Evolutionary conservation across 192 early-diverging fungal species (phyloP), one percentile per base, ranked within the genome.

Genomic region (Umbelopsis isabellina): DNA sequence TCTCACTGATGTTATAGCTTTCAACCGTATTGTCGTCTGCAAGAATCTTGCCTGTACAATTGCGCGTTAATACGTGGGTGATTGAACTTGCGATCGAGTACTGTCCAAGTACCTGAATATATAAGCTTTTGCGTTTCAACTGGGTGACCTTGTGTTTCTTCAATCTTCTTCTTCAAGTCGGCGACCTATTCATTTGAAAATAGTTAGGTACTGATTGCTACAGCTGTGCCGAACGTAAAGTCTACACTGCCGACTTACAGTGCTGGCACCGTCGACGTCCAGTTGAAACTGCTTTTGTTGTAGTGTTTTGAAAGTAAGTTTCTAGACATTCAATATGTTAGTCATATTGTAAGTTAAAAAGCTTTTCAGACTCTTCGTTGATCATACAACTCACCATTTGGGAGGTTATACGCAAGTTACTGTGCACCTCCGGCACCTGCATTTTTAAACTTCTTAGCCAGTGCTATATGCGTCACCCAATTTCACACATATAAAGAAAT

Each of bases 261-360:
- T 91, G 73, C 89, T 85, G 4, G 75, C 64, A 18, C 80, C 81
- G 18, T 94, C 94, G 15, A 89, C 91, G 13, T 96, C 94, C 69
- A 97, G 74, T 47, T 83, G 77, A 80, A 95, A 93, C 65, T 82
- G 76, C 82, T 95, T 89, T 73, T 98, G 93, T 75, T 93, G 89
- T 51, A 98, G 86, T 25, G 93, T 98, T 79, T 98, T 98, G 74
- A 98, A 72, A 20, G 92, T 94, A 70, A 98, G 79, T 73, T 91
- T 87, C 95, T 80, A 69, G 16, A n/a, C 5, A 23, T 22, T 16
- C 27, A 25, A 61, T 22, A 3, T 27, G 7, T 12, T 27, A 35
- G 15, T 61, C 55, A 15, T 33, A 30, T n/a, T 35, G 55, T 41
- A 10, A 41, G 2, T 61, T 35, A 8, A 16, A 35, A 7, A 61